These are phyloP conservation scores for Ophiosphaerella herpotricha DNA, from an alignment of 2,329 filamentous ascomycete species.

Conservation along the genomic window DNA sequence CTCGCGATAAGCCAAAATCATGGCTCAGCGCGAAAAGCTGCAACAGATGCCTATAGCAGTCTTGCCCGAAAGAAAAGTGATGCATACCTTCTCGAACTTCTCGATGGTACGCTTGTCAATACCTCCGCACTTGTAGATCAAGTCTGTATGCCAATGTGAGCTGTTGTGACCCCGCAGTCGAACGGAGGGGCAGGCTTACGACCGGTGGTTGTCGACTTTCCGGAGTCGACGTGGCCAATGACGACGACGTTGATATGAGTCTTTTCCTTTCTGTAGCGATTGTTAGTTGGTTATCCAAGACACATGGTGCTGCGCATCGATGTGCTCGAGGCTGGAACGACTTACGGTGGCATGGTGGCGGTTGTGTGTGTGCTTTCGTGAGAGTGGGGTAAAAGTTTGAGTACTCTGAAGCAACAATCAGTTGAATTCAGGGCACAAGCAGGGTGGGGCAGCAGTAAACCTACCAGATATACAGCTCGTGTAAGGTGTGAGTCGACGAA, in stretches of 20 bases:
- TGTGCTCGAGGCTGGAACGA: conserved; percentile 29
- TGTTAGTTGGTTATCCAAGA: conserved; percentile 38
- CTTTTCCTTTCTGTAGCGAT: conserved; percentile 80
- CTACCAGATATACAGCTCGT: conserved; percentile 14
- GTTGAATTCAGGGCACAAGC: not conserved
- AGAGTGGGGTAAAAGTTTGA: conserved; percentile 41
- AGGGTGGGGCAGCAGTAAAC: not conserved
- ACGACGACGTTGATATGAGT: conserved; percentile 94
- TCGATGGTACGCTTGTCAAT: conserved; percentile 99
- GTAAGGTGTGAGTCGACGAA: conserved; percentile 4
- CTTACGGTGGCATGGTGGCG: conserved; percentile 65
- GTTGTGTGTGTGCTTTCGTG: conserved; percentile 44
- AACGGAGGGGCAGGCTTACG: conserved; percentile 59
- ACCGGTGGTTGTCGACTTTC: conserved; percentile 95
- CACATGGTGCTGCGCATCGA: conserved; percentile 6
- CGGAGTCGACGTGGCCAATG: conserved; percentile 99
- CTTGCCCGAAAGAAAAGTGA: conserved; percentile 24
- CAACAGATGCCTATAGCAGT: conserved; percentile 15
- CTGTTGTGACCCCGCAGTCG: conserved; percentile 31
- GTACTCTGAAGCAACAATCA: conserved; percentile 12
- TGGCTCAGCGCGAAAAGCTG: conserved; percentile 32
- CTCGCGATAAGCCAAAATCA: conserved; percentile 37
- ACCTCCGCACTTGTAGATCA: conserved; percentile 99
- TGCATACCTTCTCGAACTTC: conserved; percentile 99
- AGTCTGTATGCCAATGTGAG: conserved; percentile 64